phyloP scores from a whole-genome alignment of 2,329 filamentous ascomycete genomes.

The Gyromitra esculenta region DNA sequence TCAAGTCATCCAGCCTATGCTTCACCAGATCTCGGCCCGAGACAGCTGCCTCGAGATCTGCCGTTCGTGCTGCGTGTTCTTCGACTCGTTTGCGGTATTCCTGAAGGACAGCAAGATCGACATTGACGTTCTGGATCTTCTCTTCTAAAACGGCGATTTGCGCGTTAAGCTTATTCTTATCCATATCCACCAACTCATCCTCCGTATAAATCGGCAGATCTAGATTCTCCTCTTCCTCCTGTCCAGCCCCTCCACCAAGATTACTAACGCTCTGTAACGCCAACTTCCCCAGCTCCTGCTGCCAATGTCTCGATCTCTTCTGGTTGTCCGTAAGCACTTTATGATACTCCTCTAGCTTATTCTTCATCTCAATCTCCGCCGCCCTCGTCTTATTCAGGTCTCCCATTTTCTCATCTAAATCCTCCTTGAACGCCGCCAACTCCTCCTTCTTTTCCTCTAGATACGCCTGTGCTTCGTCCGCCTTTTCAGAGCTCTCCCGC shows the following conservation, averaged over 20 bases:
- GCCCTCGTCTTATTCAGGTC: conserved; percentile 90
- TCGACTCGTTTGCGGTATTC: conserved; percentile 88
- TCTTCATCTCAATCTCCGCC: conserved; percentile 95
- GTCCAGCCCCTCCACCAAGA: conserved; percentile 36
- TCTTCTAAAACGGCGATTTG: conserved; percentile 73
- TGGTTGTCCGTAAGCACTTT: conserved; percentile 88
- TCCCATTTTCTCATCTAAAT: conserved; percentile 84
- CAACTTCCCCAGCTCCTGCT: conserved; percentile 88
- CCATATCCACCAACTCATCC: conserved; percentile 74
- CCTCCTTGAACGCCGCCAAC: conserved; percentile 79
- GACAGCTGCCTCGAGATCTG: conserved; percentile 82
- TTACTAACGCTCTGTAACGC: conserved; percentile 75
- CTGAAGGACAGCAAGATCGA: conserved; percentile 86
- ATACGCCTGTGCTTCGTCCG: conserved; percentile 82
- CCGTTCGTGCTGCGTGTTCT: conserved; percentile 82
- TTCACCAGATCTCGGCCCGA: conserved; percentile 84
- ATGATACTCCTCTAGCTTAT: conserved; percentile 95
- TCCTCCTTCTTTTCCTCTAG: conserved; percentile 82
- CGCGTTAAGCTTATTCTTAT: conserved; percentile 69
- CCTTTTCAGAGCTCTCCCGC: conserved; percentile 75
- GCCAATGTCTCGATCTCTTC: conserved; percentile 83
- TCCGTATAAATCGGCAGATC: conserved; percentile 81
- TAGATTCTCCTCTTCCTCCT: conserved; percentile 54
- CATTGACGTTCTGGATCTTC: conserved; percentile 82
- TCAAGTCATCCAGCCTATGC: conserved; percentile 89